phyloP scores from a whole-genome alignment of 768 basidiomycete species.

The Pleurotus tuoliensis region DNA sequence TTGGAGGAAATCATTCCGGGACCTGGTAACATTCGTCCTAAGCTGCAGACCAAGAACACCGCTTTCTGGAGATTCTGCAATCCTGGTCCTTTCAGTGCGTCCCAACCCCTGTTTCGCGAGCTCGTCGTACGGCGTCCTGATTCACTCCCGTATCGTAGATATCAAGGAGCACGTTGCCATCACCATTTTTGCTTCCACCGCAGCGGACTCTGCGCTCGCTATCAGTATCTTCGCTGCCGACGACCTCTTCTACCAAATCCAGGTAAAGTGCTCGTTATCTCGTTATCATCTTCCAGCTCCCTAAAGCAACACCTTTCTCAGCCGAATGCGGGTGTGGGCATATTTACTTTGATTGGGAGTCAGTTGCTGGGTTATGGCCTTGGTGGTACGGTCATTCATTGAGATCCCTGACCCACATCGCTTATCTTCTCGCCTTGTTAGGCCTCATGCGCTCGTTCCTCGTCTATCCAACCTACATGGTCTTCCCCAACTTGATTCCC shows the following conservation, averaged over 20 bases:
- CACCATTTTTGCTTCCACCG: conserved; percentile 58
- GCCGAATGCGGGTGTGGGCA: conserved; percentile 38
- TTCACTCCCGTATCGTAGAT: conserved; percentile 22
- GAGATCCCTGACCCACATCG: not conserved
- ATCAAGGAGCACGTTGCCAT: conserved; percentile 60
- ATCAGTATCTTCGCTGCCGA: conserved; percentile 60
- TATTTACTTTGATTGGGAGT: conserved; percentile 36
- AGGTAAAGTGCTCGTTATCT: conserved; percentile 17
- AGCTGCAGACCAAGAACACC: conserved; percentile 27
- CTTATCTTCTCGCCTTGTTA: conserved; percentile 11
- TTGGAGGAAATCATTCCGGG: conserved; percentile 39
- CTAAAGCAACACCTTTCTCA: conserved; percentile 6
- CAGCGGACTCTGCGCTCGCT: conserved; percentile 52
- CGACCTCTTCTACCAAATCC: conserved; percentile 40
- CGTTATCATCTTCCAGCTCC: not conserved
- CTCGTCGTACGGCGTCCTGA: not conserved
- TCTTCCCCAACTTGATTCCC: conserved; percentile 37
- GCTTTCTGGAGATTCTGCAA: conserved; percentile 55
- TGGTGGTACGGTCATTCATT: conserved; percentile 22
- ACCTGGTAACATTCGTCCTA: conserved; percentile 22
- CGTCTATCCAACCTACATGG: conserved; percentile 48
- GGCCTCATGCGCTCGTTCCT: conserved; percentile 45
- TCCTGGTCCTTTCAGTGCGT: conserved; percentile 59
- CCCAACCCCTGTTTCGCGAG: not conserved
- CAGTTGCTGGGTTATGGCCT: conserved; percentile 40